Percentiles rank a stretch among this genome's conserved stretches.
These are phyloP conservation scores for Choiromyces venosus DNA, from an alignment of 495 filamentous ascomycete genomes.

Conservation along the genomic window DNA sequence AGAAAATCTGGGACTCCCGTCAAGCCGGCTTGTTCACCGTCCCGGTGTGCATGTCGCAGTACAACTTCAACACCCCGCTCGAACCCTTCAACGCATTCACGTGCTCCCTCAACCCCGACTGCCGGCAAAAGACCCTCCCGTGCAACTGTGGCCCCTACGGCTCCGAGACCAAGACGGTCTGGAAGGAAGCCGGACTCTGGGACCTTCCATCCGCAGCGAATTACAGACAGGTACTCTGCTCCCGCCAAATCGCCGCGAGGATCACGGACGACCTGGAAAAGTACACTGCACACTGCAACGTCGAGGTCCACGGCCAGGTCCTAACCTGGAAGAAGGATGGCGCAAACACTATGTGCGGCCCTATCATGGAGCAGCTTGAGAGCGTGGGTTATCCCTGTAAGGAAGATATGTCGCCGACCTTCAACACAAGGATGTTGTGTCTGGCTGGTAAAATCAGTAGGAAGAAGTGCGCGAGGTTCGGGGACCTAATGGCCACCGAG, in stretches of 20 bases:
- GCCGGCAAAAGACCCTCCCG: slow-evolving; percentile 31
- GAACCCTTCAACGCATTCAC: slow-evolving; percentile 22
- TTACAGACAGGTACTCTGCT: slow-evolving; percentile 20
- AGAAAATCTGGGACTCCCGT: slow-evolving; percentile 21
- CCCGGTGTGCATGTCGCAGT: slow-evolving; percentile 29
- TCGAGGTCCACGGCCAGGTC: slow-evolving; percentile 18
- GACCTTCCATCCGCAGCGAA: slow-evolving; percentile 3
- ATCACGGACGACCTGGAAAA: slow-evolving; percentile 30
- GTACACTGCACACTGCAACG: slow-evolving; percentile 31
- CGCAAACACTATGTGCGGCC: slow-evolving; percentile 10
- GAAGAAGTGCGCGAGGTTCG: slow-evolving; percentile 8
- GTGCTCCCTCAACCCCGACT: slow-evolving; percentile 22
- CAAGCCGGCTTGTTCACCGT: slow-evolving; percentile 26
- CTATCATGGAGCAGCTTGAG: slow-evolving; percentile 13
- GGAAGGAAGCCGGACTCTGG: slow-evolving; percentile 29
- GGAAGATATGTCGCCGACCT: slow-evolving; percentile 14
- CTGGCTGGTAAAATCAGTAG: slow-evolving; percentile 11
- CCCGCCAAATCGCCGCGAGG: slow-evolving; percentile 29
- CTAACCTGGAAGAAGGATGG: slow-evolving; percentile 13
- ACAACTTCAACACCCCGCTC: slow-evolving; percentile 30
- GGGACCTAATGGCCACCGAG: no score
- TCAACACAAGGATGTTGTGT: slow-evolving; percentile 18
- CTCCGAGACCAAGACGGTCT: slow-evolving; percentile 18
- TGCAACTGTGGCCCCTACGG: slow-evolving; percentile 31
- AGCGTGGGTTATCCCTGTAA: slow-evolving; percentile 4